These are phyloP conservation scores for Ustilago tritici DNA, from an alignment of 1,284 basidiomycete species.

Conservation along the genomic window DNA sequence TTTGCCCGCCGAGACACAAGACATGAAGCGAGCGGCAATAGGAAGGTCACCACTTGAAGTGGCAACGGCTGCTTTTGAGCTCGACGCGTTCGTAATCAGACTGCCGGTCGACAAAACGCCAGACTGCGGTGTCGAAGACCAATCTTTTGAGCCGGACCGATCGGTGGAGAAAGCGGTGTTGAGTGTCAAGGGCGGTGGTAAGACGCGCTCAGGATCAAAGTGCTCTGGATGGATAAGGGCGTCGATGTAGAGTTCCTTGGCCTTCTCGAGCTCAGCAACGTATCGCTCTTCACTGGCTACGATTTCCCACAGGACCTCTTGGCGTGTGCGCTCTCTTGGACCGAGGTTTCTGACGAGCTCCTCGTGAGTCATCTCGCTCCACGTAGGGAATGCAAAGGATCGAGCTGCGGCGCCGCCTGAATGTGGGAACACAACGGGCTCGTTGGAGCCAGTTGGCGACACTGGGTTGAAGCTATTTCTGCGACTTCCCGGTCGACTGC, in stretches of 20 bases:
- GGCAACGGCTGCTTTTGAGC: neutral
- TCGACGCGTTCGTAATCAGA: slow-evolving; percentile 1
- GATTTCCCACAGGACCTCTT: slow-evolving; percentile 98
- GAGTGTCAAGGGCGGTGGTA: neutral
- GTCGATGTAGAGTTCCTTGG: slow-evolving; percentile 92
- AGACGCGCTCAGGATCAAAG: slow-evolving; percentile 36
- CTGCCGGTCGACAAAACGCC: neutral
- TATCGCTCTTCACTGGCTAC: slow-evolving; percentile 97
- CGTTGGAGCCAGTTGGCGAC: slow-evolving; percentile 17
- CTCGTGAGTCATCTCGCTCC: slow-evolving; percentile 94
- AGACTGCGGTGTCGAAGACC: neutral
- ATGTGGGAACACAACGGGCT: slow-evolving; percentile 27
- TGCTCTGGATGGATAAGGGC: slow-evolving; percentile 80
- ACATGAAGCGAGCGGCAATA: slow-evolving; percentile 61
- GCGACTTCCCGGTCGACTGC: slow-evolving; percentile 34
- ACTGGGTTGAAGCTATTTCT: slow-evolving; percentile 33
- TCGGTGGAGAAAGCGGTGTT: slow-evolving; percentile 5
- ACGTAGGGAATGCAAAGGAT: slow-evolving; percentile 73
- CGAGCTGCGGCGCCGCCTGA: slow-evolving; percentile 18
- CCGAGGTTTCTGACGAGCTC: slow-evolving; percentile 94
- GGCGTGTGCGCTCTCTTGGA: slow-evolving; percentile 89
- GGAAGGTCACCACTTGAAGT: slow-evolving; percentile 44
- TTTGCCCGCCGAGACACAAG: slow-evolving; percentile 15
- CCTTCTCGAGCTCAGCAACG: slow-evolving; percentile 85
- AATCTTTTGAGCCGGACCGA: neutral